A percentile compares a stretch with the other conserved stretches of the same genome.
Conservation (phyloP, 306 rosid species). For the Begonia fuchsioides region DNA sequence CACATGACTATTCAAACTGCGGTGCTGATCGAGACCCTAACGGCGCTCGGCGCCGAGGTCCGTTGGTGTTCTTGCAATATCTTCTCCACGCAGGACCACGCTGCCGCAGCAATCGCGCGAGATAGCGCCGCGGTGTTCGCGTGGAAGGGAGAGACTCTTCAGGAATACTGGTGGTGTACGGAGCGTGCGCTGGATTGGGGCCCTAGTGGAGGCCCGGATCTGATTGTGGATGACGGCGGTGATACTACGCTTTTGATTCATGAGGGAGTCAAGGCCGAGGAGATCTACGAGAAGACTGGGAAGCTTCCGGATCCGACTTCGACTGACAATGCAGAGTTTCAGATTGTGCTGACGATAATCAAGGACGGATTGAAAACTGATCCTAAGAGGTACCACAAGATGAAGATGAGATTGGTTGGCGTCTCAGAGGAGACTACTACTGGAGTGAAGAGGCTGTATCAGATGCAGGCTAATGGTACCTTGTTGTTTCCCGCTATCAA, state of each 20-base stretch:
- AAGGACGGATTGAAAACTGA: conserved; percentile 66
- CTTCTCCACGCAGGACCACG: conserved; percentile 95
- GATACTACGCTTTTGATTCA: conserved; percentile 69
- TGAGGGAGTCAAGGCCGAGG: conserved; percentile 93
- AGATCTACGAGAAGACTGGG: conserved; percentile 41
- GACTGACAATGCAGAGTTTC: conserved; percentile 69
- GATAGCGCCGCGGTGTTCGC: conserved; percentile 86
- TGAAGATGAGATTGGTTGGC: conserved; percentile 77
- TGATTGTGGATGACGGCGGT: conserved; percentile 89
- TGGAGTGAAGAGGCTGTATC: conserved; percentile 94
- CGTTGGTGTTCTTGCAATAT: conserved; percentile 98
- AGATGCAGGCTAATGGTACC: conserved; percentile 69
- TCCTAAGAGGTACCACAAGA: conserved; percentile 80
- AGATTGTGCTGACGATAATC: conserved; percentile 57
- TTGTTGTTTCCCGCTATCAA: conserved; percentile 88
- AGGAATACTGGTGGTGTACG: conserved; percentile 98
- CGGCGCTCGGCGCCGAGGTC: conserved; percentile 93
- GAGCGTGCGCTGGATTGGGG: conserved; percentile 95
- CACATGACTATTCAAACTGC: conserved; percentile 99
- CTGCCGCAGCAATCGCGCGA: conserved; percentile 89
- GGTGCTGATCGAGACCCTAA: conserved; percentile 87
- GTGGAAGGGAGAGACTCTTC: conserved; percentile 94
- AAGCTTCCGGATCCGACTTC: conserved; percentile 52
- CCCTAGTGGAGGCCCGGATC: conserved; percentile 76
- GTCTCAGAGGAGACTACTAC: conserved; percentile 97